phyloP scores from a whole-genome alignment of 176 grass and related monocot species.

The Chrysopogon serrulatus region DNA sequence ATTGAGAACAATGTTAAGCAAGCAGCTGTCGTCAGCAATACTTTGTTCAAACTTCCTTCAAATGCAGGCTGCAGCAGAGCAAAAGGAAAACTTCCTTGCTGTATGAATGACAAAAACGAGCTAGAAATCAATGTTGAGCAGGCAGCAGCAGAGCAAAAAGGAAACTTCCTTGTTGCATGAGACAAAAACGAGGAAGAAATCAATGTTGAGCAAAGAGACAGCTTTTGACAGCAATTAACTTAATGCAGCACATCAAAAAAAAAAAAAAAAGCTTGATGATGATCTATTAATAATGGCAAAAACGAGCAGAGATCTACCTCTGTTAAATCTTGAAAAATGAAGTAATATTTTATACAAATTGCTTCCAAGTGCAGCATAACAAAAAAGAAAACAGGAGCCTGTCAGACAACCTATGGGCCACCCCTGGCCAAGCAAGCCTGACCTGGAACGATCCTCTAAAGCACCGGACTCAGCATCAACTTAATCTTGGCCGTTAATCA shows the following conservation, averaged over 20 bases:
- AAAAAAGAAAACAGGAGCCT: not conserved
- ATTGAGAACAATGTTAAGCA: not conserved
- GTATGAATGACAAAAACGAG: not conserved
- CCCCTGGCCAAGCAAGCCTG: not conserved
- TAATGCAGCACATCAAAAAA: too few species aligned
- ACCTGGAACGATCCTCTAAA: slow-evolving; percentile 43
- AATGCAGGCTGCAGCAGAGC: not conserved
- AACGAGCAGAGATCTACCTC: too few species aligned
- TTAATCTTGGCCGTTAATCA: slow-evolving; percentile 34
- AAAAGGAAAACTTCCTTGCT: not conserved
- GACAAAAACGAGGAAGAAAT: not conserved
- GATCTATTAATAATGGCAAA: too few species aligned
- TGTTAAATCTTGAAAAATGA: too few species aligned
- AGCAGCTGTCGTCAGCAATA: too few species aligned
- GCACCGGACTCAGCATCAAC: not conserved
- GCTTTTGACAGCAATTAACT: too few species aligned
- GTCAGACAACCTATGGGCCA: slow-evolving; percentile 39
- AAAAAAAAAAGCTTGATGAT: too few species aligned
- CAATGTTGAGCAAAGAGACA: too few species aligned
- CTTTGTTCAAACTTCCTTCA: too few species aligned
- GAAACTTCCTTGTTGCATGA: too few species aligned
- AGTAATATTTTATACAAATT: too few species aligned
- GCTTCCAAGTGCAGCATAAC: not conserved
- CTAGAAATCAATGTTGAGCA: not conserved
- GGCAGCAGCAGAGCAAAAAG: too few species aligned